Base-by-base conservation (phyloP, 1,284 basidiomycete species). In the Ustilago bromivora region DNA sequence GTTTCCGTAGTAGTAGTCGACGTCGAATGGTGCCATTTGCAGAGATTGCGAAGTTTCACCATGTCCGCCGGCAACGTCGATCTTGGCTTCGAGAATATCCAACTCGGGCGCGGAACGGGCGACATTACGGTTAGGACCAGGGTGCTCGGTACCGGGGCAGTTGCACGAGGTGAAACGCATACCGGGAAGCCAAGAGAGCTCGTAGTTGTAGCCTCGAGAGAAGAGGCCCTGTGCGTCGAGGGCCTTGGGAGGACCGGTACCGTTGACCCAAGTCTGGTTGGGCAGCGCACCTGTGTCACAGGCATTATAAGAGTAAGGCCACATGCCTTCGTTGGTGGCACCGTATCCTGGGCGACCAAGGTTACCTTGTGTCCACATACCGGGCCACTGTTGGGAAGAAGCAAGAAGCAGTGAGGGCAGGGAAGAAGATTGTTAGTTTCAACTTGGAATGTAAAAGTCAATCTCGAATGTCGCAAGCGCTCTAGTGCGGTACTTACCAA, bases 31-130 rank as follows among this genome's bases (percentile, higher is more conserved):
- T 1, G 86, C 86, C 62, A 83, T 79, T 57, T 86, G 86, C 47
- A 82, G 73, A 9, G 84, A 84, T 66, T 83, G 78, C 66, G 83
- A 86, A 0, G 82, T 83, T 28, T 76, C 71, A 15, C 78, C 76
- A 51, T 65, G 65, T 3, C 83, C 85, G 3, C 61, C 52, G n/a
- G 66, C 68, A 0, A 67, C 84, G 90, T 91, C 87, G 90, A 88
- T 88, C 76, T 91, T 89, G 17, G 84, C 81, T 71, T 87, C 85
- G 57, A 85, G 75, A 34, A 86, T 81, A 63, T 87, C 86, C 34
- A 87, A 59, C 61, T 87, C 86, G 5, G 86, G 86, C 12, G 81
- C 84, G n/a, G 77, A 75, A 9, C 86, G 81, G 4, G 82, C 86
- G 8, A 81, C 70, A 17, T 76, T 62, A 23, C 41, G 54, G 59